A percentile compares a stretch with the other conserved stretches of the same genome.
Evolutionary conservation across 2,329 filamentous ascomycete genomes (phyloP).

Genomic region (Colletotrichum siamense): DNA sequence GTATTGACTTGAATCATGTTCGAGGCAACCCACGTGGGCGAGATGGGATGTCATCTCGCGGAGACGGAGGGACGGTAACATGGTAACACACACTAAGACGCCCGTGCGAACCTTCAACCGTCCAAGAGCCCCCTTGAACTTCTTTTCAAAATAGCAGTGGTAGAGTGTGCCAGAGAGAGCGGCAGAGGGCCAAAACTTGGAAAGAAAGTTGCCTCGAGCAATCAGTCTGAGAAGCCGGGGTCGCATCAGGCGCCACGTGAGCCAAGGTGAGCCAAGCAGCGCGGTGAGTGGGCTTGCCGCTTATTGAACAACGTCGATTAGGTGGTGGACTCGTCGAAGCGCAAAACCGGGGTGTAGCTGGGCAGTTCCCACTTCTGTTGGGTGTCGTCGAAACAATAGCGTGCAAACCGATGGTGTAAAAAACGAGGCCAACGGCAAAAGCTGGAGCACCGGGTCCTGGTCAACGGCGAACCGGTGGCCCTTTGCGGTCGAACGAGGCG

Average conservation of each 20-base stretch:
- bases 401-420: background rate
- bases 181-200: background rate
- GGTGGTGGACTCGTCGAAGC: background rate
- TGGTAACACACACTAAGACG: background rate
- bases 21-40: background rate
- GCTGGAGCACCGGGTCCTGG: background rate
- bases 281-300: conserved; percentile 1
- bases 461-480: background rate
- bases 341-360: background rate
- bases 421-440: background rate
- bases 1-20: background rate
- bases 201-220: background rate
- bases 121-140: background rate
- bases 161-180: background rate
- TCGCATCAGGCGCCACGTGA: conserved; percentile 17
- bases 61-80: background rate
- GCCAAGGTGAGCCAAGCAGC: conserved; percentile 20
- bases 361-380: conserved; percentile 17
- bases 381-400: conserved; percentile 9
- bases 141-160: background rate
- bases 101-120: background rate
- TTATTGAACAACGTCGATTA: conserved; percentile 1
- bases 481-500: background rate
- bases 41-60: background rate
- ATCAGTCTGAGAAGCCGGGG: conserved; percentile 6